Percentiles rank a stretch among this genome's conserved stretches.
Evolutionary conservation across 108 stramenopile genomes (phyloP).

Genomic region (Skeletonema tropicum): DNA sequence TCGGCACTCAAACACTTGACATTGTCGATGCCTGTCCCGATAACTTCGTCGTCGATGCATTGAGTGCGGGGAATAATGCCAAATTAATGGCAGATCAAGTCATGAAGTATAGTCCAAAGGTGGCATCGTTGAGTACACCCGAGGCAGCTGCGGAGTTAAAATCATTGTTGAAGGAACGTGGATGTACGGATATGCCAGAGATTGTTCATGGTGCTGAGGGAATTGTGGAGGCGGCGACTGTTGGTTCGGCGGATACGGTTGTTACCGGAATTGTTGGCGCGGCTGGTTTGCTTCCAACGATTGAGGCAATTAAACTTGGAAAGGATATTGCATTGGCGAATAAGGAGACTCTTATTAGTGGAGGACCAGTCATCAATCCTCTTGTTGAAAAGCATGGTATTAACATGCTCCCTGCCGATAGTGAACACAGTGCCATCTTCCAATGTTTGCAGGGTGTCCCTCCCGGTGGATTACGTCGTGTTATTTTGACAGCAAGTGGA

Average conservation of each 20-base stretch:
- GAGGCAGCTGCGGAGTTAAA: constrained; percentile 70
- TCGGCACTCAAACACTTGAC: constrained; percentile 97
- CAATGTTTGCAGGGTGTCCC: constrained; percentile 96
- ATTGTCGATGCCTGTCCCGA: constrained; percentile 94
- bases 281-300: constrained; percentile 92
- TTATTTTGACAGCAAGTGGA: constrained; percentile 95
- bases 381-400: constrained; percentile 92
- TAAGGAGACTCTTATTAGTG: constrained; percentile 97
- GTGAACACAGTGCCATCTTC: constrained; percentile 96
- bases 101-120: constrained; percentile 80
- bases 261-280: constrained; percentile 97
- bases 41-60: constrained; percentile 90
- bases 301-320: constrained; percentile 93
- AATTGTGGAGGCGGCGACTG: constrained; percentile 82
- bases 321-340: constrained; percentile 97
- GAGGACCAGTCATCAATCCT: constrained; percentile 95
- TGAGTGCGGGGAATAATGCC: constrained; percentile 89
- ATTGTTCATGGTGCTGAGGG: constrained; percentile 86
- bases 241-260: constrained; percentile 81
- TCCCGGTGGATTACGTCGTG: constrained; percentile 83
- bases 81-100: constrained; percentile 93
- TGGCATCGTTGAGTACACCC: constrained; percentile 70
- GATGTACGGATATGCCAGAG: constrained; percentile 67
- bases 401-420: constrained; percentile 97
- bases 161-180: constrained; percentile 51